Conservation (phyloP, 192 early-diverging fungal species). For the Umbelopsis sp. region DNA sequence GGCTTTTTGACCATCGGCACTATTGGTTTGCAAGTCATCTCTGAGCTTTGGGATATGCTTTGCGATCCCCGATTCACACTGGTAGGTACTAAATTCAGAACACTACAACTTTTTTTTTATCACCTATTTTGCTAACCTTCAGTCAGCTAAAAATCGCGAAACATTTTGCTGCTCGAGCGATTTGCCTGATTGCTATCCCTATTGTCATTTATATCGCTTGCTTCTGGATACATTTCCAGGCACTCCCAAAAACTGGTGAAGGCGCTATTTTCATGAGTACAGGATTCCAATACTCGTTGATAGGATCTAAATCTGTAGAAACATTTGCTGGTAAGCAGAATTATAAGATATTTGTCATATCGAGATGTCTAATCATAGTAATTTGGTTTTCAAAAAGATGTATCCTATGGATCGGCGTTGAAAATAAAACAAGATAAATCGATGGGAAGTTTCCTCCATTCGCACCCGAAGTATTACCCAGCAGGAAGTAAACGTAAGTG, state of each 20-base stretch:
- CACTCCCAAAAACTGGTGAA: slow-evolving; percentile 76
- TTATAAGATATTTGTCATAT: not conserved
- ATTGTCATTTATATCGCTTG: slow-evolving; percentile 76
- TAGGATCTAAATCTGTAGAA: slow-evolving; percentile 61
- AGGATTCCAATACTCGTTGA: slow-evolving; percentile 81
- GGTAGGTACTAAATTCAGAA: slow-evolving; percentile 11
- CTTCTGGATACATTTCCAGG: slow-evolving; percentile 90
- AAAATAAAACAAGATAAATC: slow-evolving; percentile 68
- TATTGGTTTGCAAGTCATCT: slow-evolving; percentile 80
- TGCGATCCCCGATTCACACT: slow-evolving; percentile 68
- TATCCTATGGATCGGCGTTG: slow-evolving; percentile 65
- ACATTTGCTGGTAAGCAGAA: slow-evolving; percentile 46
- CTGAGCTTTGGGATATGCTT: slow-evolving; percentile 86
- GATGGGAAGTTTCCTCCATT: slow-evolving; percentile 77
- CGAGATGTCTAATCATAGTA: not conserved
- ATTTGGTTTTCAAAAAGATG: slow-evolving; percentile 40
- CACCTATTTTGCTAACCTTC: not conserved
- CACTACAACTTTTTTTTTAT: not conserved
- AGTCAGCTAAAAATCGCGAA: slow-evolving; percentile 57
- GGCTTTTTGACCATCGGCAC: slow-evolving; percentile 88
- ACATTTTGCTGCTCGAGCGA: slow-evolving; percentile 82
- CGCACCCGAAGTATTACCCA: slow-evolving; percentile 68
- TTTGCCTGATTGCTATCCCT: slow-evolving; percentile 86
- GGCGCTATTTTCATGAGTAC: slow-evolving; percentile 94
- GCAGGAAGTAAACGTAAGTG: slow-evolving; percentile 67